Evolutionary conservation across 2,329 filamentous ascomycete species (phyloP).

Genomic region (Pyrenochaeta sp.): DNA sequence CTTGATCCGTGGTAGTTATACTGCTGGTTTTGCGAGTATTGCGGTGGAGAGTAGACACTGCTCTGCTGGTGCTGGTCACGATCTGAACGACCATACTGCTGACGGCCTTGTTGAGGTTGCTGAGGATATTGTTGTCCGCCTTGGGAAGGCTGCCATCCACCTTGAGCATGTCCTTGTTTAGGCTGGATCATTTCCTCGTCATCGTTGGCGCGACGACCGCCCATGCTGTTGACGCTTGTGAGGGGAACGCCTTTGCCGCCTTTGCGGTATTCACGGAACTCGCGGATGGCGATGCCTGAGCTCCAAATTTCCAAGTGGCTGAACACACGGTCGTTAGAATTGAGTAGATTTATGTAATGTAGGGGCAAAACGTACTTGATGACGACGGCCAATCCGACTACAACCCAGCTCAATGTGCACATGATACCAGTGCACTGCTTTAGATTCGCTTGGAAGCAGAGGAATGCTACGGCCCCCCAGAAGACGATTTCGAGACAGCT

Average conservation of each 20-base stretch:
- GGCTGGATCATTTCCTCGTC: constrained; percentile 3
- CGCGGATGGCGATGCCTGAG: constrained; percentile 14
- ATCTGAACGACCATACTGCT: too few relatives aligned
- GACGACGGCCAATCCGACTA: constrained; percentile 21
- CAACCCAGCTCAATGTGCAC: constrained; percentile 32
- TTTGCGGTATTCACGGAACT: constrained; percentile 15
- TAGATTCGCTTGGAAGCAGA: constrained; percentile 32
- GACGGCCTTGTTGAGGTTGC: too few relatives aligned
- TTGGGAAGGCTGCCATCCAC: not conserved
- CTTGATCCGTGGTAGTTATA: too few relatives aligned
- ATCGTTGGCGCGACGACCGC: not conserved
- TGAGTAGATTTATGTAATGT: not conserved
- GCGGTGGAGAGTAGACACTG: too few relatives aligned
- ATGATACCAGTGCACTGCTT: constrained; percentile 19
- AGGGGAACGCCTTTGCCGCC: constrained; percentile 10
- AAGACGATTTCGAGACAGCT: constrained; percentile 55
- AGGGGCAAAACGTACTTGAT: constrained; percentile 13
- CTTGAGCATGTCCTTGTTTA: not conserved
- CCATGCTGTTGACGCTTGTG: not conserved
- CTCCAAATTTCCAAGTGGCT: constrained; percentile 1
- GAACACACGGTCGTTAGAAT: constrained; percentile 7
- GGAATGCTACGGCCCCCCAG: constrained; percentile 50
- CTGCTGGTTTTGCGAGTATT: too few relatives aligned
- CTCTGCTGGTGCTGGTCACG: too few relatives aligned
- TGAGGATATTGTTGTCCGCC: not conserved